A percentile compares a stretch with the other conserved stretches of the same genome.
Evolutionary conservation across 192 early-diverging fungal genomes (phyloP).

Genomic region (Umbelopsis sp.): DNA sequence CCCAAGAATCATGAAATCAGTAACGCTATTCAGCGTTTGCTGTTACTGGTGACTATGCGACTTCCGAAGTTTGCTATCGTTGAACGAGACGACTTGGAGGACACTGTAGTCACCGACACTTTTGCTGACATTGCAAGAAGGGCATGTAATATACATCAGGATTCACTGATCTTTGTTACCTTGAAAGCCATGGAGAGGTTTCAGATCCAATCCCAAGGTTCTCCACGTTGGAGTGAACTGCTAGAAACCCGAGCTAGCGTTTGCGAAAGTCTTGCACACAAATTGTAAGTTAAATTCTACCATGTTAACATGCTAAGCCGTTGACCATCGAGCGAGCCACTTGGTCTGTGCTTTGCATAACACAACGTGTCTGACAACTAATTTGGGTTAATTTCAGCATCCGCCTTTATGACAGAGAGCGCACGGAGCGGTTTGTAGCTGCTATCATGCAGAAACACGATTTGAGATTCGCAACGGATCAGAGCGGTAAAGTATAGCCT

Average conservation of each 20-base stretch:
- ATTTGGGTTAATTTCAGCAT: background rate
- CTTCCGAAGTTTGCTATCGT: constrained; percentile 11
- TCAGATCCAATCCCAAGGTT: constrained; percentile 3
- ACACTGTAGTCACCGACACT: background rate
- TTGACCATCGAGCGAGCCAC: background rate
- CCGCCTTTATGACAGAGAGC: constrained; percentile 2
- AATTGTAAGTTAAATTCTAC: background rate
- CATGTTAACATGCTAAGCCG: too few species aligned
- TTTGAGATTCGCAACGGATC: constrained; percentile 14
- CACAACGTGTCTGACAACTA: background rate
- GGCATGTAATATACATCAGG: constrained; percentile 5
- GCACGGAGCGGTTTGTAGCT: background rate
- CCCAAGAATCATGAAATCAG: background rate
- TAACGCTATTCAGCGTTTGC: background rate
- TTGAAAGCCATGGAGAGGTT: constrained; percentile 18
- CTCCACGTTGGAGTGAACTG: constrained; percentile 19
- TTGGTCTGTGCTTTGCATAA: background rate
- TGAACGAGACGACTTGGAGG: constrained; percentile 15
- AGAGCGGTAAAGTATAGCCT: background rate
- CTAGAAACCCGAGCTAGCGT: constrained; percentile 7
- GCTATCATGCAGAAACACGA: constrained; percentile 14
- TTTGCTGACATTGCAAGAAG: constrained; percentile 7
- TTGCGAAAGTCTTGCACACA: constrained; percentile 1
- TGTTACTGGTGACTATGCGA: background rate
- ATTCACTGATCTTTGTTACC: constrained; percentile 2